Conservation (phyloP, 257 asterid species). For the Nicotiana undulata region DNA sequence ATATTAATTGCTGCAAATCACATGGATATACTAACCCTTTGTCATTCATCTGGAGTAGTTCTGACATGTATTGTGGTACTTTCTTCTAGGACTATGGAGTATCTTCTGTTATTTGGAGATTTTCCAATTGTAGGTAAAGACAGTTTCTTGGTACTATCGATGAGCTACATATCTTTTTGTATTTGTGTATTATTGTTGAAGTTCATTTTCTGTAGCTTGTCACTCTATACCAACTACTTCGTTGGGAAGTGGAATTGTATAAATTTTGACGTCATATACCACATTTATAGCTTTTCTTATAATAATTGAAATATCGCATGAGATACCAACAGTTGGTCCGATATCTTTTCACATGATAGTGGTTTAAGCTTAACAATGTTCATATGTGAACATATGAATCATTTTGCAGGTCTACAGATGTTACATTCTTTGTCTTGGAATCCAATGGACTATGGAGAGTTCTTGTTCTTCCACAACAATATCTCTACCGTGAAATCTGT, state of each 20-base stretch:
- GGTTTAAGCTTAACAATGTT: not conserved
- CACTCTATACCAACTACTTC: not conserved
- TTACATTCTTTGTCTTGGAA: not conserved
- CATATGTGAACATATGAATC: not conserved
- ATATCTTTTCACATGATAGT: not conserved
- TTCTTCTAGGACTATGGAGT: conserved; percentile 6
- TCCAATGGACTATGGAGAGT: not conserved
- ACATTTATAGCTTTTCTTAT: not conserved
- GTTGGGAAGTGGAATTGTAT: not conserved
- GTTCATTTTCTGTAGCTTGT: not conserved
- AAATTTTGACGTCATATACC: not conserved
- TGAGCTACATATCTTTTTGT: not conserved
- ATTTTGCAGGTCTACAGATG: conserved; percentile 5
- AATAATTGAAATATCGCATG: not conserved
- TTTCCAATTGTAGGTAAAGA: not conserved
- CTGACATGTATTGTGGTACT: not conserved
- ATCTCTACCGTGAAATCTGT: not conserved
- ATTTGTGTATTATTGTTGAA: not conserved
- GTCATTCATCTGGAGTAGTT: not conserved
- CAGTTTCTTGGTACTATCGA: not conserved
- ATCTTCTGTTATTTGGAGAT: conserved; percentile 3
- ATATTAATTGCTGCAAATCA: not conserved
- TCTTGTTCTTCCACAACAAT: conserved; percentile 4
- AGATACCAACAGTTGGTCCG: not conserved
- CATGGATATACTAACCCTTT: not conserved